A percentile compares a stretch with the other conserved stretches of the same genome.
These are phyloP conservation scores for Agmasoma carcini DNA, from an alignment of 371 early-diverging fungal species.

Conservation along the genomic window DNA sequence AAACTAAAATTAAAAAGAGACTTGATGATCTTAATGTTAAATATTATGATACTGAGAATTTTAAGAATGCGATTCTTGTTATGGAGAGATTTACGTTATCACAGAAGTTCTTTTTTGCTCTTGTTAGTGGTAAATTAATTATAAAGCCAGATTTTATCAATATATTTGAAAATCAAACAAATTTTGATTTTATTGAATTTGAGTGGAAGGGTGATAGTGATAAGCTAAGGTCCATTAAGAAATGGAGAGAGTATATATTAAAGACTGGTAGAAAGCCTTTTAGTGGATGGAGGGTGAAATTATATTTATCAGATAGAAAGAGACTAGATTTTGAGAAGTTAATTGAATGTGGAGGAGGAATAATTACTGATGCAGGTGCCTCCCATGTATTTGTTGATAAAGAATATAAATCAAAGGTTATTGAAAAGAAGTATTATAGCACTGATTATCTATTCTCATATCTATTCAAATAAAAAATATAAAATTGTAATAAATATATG, in stretches of 20 bases:
- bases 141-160: constrained; percentile 46
- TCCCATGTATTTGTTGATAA: constrained; percentile 50
- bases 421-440: constrained; percentile 15
- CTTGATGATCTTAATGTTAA: constrained; percentile 31
- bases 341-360: constrained; percentile 44
- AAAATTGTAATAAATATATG: not conserved
- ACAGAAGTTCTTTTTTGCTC: constrained; percentile 49
- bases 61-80: constrained; percentile 47
- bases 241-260: constrained; percentile 35
- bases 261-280: constrained; percentile 43
- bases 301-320: constrained; percentile 30
- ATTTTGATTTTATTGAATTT: constrained; percentile 36
- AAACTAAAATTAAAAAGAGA: constrained; percentile 37
- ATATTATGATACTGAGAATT: constrained; percentile 30
- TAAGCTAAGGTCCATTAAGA: constrained; percentile 25
- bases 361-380: constrained; percentile 19
- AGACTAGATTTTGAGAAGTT: constrained; percentile 20
- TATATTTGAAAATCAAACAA: constrained; percentile 28
- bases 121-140: constrained; percentile 47
- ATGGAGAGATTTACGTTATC: constrained; percentile 48
- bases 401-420: constrained; percentile 31
- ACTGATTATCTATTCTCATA: constrained; percentile 48
- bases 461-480: constrained; percentile 27
- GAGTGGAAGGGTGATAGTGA: constrained; percentile 41
- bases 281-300: constrained; percentile 46